These are phyloP conservation scores for Tulasnella sp. DNA, from an alignment of 768 basidiomycete genomes.

Conservation along the genomic window DNA sequence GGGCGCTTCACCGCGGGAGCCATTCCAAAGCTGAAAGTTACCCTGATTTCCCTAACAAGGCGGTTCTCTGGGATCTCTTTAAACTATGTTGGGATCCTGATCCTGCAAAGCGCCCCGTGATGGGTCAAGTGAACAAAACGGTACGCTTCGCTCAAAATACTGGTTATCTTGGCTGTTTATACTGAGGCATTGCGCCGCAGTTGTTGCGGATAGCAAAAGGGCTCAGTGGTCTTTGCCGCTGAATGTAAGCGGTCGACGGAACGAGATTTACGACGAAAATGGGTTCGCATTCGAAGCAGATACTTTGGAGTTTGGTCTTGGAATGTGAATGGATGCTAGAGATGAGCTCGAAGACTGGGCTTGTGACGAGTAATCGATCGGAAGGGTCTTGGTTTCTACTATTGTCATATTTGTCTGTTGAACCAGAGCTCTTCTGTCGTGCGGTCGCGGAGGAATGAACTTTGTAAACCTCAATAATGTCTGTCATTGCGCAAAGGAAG, in stretches of 20 bases:
- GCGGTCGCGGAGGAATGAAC: too few relatives aligned
- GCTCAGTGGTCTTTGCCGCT: background rate
- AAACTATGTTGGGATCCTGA: background rate
- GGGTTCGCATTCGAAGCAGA: background rate
- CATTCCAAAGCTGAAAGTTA: background rate
- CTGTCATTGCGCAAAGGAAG: too few relatives aligned
- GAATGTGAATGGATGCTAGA: background rate
- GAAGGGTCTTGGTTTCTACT: too few relatives aligned
- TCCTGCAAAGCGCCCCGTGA: background rate
- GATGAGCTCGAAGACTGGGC: background rate
- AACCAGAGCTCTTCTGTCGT: too few relatives aligned
- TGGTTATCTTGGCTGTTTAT: background rate
- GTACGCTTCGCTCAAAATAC: background rate
- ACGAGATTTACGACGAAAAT: background rate
- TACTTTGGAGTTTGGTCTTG: background rate
- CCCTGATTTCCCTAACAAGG: background rate
- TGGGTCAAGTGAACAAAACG: background rate
- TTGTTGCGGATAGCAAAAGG: background rate
- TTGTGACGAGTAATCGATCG: background rate
- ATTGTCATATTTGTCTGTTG: too few relatives aligned
- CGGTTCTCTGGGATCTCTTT: background rate
- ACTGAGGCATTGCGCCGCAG: background rate
- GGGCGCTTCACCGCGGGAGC: background rate
- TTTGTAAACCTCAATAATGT: too few relatives aligned
- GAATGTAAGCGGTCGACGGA: background rate